A percentile compares a stretch with the other conserved stretches of the same genome.
Evolutionary conservation across 2,329 filamentous ascomycete genomes (phyloP).

Genomic region (Penicillium rolfsii): DNA sequence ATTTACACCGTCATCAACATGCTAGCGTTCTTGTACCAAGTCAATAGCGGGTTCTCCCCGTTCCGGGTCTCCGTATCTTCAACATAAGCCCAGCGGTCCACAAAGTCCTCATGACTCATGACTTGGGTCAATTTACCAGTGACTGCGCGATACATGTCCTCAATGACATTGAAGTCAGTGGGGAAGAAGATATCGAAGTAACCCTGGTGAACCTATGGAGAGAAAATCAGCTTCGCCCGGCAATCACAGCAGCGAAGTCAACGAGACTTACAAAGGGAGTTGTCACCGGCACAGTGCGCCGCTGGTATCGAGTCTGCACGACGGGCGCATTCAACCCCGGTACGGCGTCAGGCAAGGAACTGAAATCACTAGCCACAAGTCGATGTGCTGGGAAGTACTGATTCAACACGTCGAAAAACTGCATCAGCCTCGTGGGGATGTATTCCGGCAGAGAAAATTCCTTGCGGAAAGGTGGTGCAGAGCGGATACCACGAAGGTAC

Average conservation of each 20-base stretch:
- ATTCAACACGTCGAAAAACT: constrained; percentile 91
- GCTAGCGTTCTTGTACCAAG: constrained; percentile 94
- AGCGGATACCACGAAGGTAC: constrained; percentile 64
- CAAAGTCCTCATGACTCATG: constrained; percentile 85
- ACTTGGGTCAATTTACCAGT: constrained; percentile 90
- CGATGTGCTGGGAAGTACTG: constrained; percentile 88
- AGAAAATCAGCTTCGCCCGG: constrained; percentile 10
- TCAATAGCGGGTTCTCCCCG: constrained; percentile 90
- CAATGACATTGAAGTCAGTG: constrained; percentile 88
- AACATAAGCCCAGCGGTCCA: constrained; percentile 84
- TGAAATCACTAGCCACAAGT: constrained; percentile 88
- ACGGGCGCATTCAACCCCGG: constrained; percentile 88
- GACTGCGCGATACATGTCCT: constrained; percentile 88
- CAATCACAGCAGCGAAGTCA: neutral
- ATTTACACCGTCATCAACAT: constrained; percentile 79
- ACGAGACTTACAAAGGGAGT: constrained; percentile 76
- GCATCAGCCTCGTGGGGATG: constrained; percentile 90
- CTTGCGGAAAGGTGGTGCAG: constrained; percentile 68
- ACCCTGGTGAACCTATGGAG: constrained; percentile 81
- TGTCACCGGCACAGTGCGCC: constrained; percentile 82
- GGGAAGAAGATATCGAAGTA: constrained; percentile 99
- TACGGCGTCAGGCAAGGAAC: constrained; percentile 79
- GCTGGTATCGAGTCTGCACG: constrained; percentile 89
- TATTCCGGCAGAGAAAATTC: constrained; percentile 87
- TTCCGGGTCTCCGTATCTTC: constrained; percentile 86